A percentile compares a stretch with the other conserved stretches of the same genome.
phyloP scores from a whole-genome alignment of 768 basidiomycete species.

The Fomitopsis serialis region DNA sequence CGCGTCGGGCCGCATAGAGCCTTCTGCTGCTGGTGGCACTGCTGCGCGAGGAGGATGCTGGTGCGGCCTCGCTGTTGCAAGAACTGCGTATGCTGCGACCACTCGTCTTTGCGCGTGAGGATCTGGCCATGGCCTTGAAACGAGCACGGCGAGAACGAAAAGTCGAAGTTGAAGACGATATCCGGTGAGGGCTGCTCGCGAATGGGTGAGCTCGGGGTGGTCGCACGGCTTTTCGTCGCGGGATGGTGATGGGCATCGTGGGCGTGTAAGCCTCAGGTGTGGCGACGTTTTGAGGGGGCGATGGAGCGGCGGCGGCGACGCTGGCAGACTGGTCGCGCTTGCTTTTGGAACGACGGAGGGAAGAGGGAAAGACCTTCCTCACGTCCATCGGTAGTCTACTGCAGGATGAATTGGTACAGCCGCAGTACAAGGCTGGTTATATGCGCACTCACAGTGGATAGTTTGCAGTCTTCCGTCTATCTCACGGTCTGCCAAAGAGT shows the following conservation, averaged over 20 bases:
- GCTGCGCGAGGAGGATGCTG: not conserved
- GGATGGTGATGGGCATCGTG: constrained; percentile 10
- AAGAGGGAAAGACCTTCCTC: not conserved
- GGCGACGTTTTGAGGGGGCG: not conserved
- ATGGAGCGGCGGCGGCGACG: not conserved
- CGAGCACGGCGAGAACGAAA: constrained; percentile 11
- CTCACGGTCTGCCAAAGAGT: not conserved
- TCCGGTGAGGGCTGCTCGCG: constrained; percentile 11
- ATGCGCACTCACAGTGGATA: not conserved
- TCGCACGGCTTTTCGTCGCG: constrained; percentile 4
- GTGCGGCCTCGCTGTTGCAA: constrained; percentile 9
- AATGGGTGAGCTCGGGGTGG: constrained; percentile 8
- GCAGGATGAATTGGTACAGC: not conserved
- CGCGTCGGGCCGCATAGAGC: not conserved
- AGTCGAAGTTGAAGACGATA: constrained; percentile 14
- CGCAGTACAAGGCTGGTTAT: not conserved
- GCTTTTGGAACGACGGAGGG: not conserved
- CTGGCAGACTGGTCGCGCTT: not conserved
- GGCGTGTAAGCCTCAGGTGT: not conserved
- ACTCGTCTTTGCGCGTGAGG: not conserved
- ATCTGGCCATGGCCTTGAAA: not conserved
- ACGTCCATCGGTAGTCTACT: not conserved
- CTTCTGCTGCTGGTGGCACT: constrained; percentile 4
- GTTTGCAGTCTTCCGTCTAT: not conserved
- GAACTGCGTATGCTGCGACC: not conserved